Evolutionary conservation across 2,329 filamentous ascomycete genomes (phyloP).

Genomic region (Curvularia spicifera): DNA sequence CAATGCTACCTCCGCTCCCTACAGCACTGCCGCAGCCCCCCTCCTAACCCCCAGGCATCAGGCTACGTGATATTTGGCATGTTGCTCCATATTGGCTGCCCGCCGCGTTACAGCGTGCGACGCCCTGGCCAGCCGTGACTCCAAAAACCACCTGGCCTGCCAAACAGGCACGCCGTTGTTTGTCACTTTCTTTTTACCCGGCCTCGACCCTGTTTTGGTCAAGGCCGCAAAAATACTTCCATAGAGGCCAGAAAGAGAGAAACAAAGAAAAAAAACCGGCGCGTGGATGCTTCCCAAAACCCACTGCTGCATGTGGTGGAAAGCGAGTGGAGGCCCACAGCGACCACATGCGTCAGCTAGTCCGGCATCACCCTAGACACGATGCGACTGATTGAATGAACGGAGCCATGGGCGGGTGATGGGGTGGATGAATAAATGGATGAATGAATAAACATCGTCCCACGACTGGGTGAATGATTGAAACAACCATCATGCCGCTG

Average conservation of each 20-base stretch:
- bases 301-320: constrained; percentile 32
- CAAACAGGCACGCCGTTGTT: constrained; percentile 41
- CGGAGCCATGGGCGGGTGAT: not conserved
- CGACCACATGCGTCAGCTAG: constrained; percentile 34
- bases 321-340: constrained; percentile 28
- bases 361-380: constrained; percentile 28
- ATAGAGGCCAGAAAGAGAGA: constrained; percentile 1
- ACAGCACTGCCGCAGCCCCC: constrained; percentile 4
- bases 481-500: not conserved
- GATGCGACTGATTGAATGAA: not conserved
- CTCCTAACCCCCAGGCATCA: constrained; percentile 25
- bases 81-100: constrained; percentile 44
- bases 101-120: constrained; percentile 42
- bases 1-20: constrained; percentile 1
- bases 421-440: not conserved
- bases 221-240: constrained; percentile 39
- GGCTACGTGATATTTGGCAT: constrained; percentile 44
- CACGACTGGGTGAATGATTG: constrained; percentile 2
- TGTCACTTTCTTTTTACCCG: constrained; percentile 45
- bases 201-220: constrained; percentile 38
- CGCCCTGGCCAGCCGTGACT: constrained; percentile 32
- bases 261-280: constrained; percentile 18
- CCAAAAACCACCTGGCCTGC: constrained; percentile 42
- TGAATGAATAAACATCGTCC: not conserved
- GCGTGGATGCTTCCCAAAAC: constrained; percentile 24